These are phyloP conservation scores for Pseudopyrenochaeta lycopersici DNA, from an alignment of 2,329 filamentous ascomycete genomes.

Conservation along the genomic window DNA sequence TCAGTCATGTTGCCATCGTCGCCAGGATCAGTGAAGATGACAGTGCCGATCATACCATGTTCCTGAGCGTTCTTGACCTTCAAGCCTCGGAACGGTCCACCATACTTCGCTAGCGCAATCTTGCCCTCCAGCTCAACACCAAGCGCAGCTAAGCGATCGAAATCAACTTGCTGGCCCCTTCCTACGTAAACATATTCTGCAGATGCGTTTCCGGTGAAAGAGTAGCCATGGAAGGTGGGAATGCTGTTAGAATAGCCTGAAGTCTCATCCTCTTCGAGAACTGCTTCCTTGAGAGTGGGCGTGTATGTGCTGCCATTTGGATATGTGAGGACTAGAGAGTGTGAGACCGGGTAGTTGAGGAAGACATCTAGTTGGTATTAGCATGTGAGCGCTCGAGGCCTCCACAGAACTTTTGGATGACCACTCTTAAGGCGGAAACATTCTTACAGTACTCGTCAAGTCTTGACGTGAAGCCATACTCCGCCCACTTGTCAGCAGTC, in stretches of 20 bases:
- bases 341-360: slow-evolving; percentile 49
- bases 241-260: slow-evolving; percentile 52
- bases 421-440: not conserved
- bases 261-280: slow-evolving; percentile 44
- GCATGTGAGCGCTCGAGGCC: not conserved
- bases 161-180: slow-evolving; percentile 54
- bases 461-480: slow-evolving; percentile 47
- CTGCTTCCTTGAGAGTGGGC: slow-evolving; percentile 42
- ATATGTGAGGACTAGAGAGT: slow-evolving; percentile 45
- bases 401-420: too few species aligned
- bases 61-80: slow-evolving; percentile 60
- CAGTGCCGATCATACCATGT: slow-evolving; percentile 54
- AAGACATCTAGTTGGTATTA: slow-evolving; percentile 37
- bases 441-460: slow-evolving; percentile 48
- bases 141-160: slow-evolving; percentile 52
- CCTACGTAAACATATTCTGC: slow-evolving; percentile 60
- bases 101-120: slow-evolving; percentile 58
- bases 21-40: slow-evolving; percentile 57
- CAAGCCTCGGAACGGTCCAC: slow-evolving; percentile 56
- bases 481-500: slow-evolving; percentile 49
- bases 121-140: slow-evolving; percentile 58
- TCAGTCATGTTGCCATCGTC: slow-evolving; percentile 59
- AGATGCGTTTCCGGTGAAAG: slow-evolving; percentile 55
- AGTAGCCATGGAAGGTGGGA: slow-evolving; percentile 60
- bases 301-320: slow-evolving; percentile 45